Conservation (phyloP, 2,329 filamentous ascomycete species). For the Colletotrichum coccodes region DNA sequence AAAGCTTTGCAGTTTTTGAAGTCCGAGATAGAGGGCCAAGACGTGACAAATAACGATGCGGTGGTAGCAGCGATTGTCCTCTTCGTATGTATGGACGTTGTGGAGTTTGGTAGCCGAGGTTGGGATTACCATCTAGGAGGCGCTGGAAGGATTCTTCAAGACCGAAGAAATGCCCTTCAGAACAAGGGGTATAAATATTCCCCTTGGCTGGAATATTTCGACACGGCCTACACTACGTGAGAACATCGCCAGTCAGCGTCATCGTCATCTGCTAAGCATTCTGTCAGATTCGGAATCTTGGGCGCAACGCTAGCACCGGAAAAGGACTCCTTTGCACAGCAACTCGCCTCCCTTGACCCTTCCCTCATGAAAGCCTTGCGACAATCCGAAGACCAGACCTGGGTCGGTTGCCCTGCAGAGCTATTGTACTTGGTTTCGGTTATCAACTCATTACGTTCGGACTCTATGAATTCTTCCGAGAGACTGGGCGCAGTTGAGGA, state of each 20-base stretch:
- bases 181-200: background rate
- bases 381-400: conserved; percentile 21
- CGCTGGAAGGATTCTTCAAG: conserved; percentile 12
- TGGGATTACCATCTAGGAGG: conserved; percentile 24
- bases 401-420: conserved; percentile 28
- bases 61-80: conserved; percentile 22
- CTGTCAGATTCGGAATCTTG: conserved; percentile 11
- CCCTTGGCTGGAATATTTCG: conserved; percentile 20
- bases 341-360: background rate
- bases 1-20: conserved; percentile 9
- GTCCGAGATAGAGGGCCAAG: background rate
- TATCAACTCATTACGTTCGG: conserved; percentile 11
- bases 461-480: background rate
- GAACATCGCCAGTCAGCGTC: background rate
- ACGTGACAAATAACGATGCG: conserved; percentile 12
- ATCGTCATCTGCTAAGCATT: background rate
- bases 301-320: conserved; percentile 19
- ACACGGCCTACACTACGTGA: conserved; percentile 24
- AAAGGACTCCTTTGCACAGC: background rate
- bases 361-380: conserved; percentile 6
- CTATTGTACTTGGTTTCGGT: conserved; percentile 14
- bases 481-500: background rate
- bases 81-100: conserved; percentile 27
- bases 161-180: background rate
- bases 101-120: conserved; percentile 25